Base-by-base conservation (phyloP, 1,284 basidiomycete species). In the Sanghuangporus baumii region DNA sequence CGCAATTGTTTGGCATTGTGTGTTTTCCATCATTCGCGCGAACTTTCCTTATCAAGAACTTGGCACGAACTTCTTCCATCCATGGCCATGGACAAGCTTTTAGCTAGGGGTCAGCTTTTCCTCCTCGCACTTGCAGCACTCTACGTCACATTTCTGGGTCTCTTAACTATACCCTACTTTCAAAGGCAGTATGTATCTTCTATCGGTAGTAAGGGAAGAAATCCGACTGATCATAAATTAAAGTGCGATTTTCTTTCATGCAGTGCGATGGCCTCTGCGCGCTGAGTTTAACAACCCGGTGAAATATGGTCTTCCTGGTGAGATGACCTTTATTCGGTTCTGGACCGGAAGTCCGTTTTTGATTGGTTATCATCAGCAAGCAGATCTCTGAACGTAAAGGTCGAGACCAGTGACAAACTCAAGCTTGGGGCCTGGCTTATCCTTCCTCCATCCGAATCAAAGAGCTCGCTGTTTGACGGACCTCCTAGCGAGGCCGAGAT, bases 361-460 rank as follows among this genome's bases (percentile, higher is more conserved):
- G 41, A 55, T 63, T n/a, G 54, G 43, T 60, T 2, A 20, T 31
- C 56, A 46, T 59, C 56, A 65, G 46, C 52, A 64, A 31, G 69
- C 69, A 90, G 93, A 71, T 87, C 91, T 0, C 75, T 86, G 46
- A 91, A 95, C 69, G 70, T 96, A 26, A 74, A 82, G 57, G 74
- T 97, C 4, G 72, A 76, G 9, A 94, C 94, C 0, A 70, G 83
- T 0, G 96, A 98, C 71, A 89, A 91, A 55, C 81, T 89, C 65
- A 81, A 79, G 0, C 74, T 98, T 36, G 96, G 96, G 6, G 89
- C 90, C 7, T 98, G 95, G 96, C 94, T 96, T 73, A 76, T 94
- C 37, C 79, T 97, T 54, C 88, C 91, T 0, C 86, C 93, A 55
- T 68, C 77, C 0, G 81, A 83, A 67, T 91, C 91, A 73, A 81